These are phyloP conservation scores for Neopestalotiopsis sp. DNA, from an alignment of 2,329 filamentous ascomycete species.

Conservation along the genomic window DNA sequence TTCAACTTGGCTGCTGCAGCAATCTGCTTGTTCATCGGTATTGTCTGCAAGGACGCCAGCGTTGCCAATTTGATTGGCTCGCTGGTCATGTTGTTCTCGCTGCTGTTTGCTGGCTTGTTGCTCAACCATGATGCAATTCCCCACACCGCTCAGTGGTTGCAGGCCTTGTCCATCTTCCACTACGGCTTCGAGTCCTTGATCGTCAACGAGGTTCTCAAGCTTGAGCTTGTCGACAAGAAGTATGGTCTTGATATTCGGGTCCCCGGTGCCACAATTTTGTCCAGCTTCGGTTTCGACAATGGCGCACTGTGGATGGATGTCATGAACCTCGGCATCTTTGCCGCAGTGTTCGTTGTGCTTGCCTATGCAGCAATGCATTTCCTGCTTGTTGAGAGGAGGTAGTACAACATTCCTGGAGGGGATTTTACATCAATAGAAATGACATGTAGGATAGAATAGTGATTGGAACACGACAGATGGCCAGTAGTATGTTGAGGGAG, in stretches of 20 bases:
- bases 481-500: neutral
- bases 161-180: constrained; percentile 95
- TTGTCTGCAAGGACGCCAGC: constrained; percentile 88
- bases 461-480: neutral
- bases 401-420: constrained; percentile 26
- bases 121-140: constrained; percentile 96
- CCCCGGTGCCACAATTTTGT: constrained; percentile 90
- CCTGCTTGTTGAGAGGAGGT: constrained; percentile 87
- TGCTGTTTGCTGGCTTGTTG: constrained; percentile 91
- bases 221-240: constrained; percentile 91
- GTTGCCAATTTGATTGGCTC: constrained; percentile 95
- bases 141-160: constrained; percentile 83
- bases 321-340: constrained; percentile 81
- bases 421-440: neutral
- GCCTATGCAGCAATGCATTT: constrained; percentile 95
- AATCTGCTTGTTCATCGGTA: constrained; percentile 95
- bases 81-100: constrained; percentile 94
- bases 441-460: constrained; percentile 19
- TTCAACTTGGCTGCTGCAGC: constrained; percentile 95
- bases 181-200: constrained; percentile 96
- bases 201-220: constrained; percentile 92
- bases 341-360: constrained; percentile 80
- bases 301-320: constrained; percentile 86
- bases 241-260: constrained; percentile 97
- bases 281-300: constrained; percentile 93